Percentiles rank a stretch among this genome's conserved stretches.
Evolutionary conservation across 495 filamentous ascomycete species (phyloP).

Genomic region (Viridothelium virens): DNA sequence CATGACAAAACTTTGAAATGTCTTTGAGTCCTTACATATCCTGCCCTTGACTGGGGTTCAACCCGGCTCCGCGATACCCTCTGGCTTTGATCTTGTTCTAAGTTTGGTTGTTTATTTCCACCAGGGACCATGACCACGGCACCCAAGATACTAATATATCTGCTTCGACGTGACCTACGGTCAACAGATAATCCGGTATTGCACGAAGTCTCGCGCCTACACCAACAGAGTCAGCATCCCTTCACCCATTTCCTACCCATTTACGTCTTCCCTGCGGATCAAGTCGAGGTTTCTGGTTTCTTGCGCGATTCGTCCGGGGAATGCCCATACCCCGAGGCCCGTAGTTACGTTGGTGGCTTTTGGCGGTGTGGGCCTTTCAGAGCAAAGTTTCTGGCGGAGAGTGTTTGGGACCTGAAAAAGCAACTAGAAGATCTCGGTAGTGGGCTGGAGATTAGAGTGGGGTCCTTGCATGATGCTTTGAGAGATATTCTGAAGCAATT

Average conservation of each 20-base stretch:
- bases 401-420: conserved; percentile 58
- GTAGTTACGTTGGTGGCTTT: conserved; percentile 49
- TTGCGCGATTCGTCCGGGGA: conserved; percentile 32
- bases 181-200: conserved; percentile 61
- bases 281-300: conserved; percentile 65
- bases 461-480: conserved; percentile 47
- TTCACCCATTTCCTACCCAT: conserved; percentile 62
- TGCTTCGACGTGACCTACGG: conserved; percentile 60
- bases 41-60: background rate
- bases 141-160: conserved; percentile 45
- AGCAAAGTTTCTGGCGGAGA: conserved; percentile 58
- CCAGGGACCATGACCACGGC: background rate
- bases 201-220: conserved; percentile 42
- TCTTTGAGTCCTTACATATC: background rate
- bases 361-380: conserved; percentile 63
- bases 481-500: conserved; percentile 44
- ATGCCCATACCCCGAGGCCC: conserved; percentile 53
- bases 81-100: background rate
- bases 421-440: conserved; percentile 47
- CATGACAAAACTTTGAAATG: background rate
- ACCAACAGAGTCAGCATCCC: conserved; percentile 37
- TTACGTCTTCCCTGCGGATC: conserved; percentile 55
- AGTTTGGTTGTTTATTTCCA: background rate
- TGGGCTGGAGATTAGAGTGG: conserved; percentile 56
- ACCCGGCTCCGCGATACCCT: background rate